Percentiles rank a stretch among this genome's conserved stretches.
Conservation (phyloP, 164 flowering plant species). For the Brasenia schreberi region DNA sequence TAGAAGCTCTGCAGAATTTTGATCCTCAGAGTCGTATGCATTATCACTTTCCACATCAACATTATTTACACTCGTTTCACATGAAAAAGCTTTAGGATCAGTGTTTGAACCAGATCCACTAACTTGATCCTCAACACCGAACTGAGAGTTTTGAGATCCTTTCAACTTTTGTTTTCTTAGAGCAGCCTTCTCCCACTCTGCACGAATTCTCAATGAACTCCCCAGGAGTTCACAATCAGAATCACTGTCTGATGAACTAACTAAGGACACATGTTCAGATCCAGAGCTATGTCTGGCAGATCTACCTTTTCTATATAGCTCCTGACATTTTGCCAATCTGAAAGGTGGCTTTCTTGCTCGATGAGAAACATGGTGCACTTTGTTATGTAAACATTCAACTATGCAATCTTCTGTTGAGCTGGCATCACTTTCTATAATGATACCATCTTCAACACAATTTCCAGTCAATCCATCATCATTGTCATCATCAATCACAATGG, state of each 20-base stretch:
- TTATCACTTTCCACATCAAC: constrained; percentile 9
- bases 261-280: constrained; percentile 20
- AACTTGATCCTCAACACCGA: constrained; percentile 16
- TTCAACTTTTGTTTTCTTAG: constrained; percentile 20
- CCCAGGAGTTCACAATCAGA: constrained; percentile 75
- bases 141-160: constrained; percentile 8
- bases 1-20: constrained; percentile 9
- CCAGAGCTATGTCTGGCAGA: constrained; percentile 31
- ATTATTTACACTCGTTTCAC: constrained; percentile 4
- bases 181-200: constrained; percentile 66
- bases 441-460: constrained; percentile 11
- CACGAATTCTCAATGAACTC: constrained; percentile 37
- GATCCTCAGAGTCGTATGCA: constrained; percentile 1
- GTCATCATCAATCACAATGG: constrained; percentile 42
- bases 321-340: constrained; percentile 29
- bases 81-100: constrained; percentile 5
- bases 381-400: constrained; percentile 15
- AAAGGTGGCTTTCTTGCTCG: constrained; percentile 18
- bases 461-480: constrained; percentile 18
- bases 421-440: constrained; percentile 24
- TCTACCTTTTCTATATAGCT: constrained; percentile 16
- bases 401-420: constrained; percentile 17
- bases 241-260: constrained; percentile 34
- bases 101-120: constrained; percentile 20
- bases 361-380: constrained; percentile 18